Conservation (phyloP, 495 filamentous ascomycete species). For the Penicillium chermesinum region DNA sequence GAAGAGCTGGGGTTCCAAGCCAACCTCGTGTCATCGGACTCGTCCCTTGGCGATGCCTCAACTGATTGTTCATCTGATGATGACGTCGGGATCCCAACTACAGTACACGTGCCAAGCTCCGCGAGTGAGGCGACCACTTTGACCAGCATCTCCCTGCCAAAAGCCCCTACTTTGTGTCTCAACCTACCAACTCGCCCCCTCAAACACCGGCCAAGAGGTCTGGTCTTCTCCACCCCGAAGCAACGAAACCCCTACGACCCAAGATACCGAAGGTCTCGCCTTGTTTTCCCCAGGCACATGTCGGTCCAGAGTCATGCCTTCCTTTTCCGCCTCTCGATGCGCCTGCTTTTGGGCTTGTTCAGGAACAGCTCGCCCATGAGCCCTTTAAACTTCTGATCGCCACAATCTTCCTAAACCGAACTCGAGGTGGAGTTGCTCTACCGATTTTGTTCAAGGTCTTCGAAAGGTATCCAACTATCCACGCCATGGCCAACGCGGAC, state of each 20-base stretch:
- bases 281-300: slow-evolving; percentile 40
- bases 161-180: not conserved
- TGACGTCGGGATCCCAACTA: not conserved
- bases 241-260: slow-evolving; percentile 12
- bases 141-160: not conserved
- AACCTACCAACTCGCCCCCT: not conserved
- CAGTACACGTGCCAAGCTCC: not conserved
- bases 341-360: slow-evolving; percentile 68
- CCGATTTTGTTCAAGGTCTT: slow-evolving; percentile 72
- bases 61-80: slow-evolving; percentile 21
- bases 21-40: slow-evolving; percentile 29
- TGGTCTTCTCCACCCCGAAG: not conserved
- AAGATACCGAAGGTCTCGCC: slow-evolving; percentile 39
- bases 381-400: slow-evolving; percentile 72
- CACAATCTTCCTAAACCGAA: slow-evolving; percentile 79
- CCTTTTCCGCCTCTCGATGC: slow-evolving; percentile 65
- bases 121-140: not conserved
- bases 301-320: slow-evolving; percentile 54
- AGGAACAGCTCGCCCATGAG: slow-evolving; percentile 67
- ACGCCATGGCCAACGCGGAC: slow-evolving; percentile 56
- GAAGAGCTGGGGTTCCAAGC: slow-evolving; percentile 10
- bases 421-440: slow-evolving; percentile 65
- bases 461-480: slow-evolving; percentile 59
- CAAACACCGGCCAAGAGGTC: slow-evolving; percentile 5
- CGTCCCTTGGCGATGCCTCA: slow-evolving; percentile 28